Evolutionary conservation across 768 basidiomycete genomes (phyloP), one percentile per base, ranked within the genome.

Genomic region (Lentinula boryana): DNA sequence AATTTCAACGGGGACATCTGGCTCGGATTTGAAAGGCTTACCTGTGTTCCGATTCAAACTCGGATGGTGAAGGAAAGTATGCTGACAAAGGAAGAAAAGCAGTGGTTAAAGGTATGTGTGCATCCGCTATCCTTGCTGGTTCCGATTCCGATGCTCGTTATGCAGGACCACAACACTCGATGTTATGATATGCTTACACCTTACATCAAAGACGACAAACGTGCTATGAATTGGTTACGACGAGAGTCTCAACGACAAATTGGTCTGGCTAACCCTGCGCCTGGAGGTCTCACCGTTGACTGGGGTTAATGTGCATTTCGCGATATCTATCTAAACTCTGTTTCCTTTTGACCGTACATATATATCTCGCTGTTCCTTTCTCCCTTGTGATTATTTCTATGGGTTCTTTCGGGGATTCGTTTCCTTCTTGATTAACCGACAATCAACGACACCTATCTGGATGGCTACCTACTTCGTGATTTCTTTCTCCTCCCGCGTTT

Each of bases 21-120:
- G 93, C 82, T 93, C 38, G 90, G 88, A 7, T 98, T 96, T 71
- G 92, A 95, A 72, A 87, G 95, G 4, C 77, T 98, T 66, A 96
- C 95, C 2, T 88, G 91, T 75, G 95, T 98, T 9, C 96, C 96
- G 3, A 97, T 98, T 67, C 90, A 95, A 72, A 90, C 91, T 1
- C 80, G 84, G 65, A 89, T 98, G 85, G 87, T 98, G 56, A 89
- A 93, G 69, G 89, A 86, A 51, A 78, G 71, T 55, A 85, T 97
- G 83, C 82, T 98, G 60, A 85, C 88, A 16, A 91, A 88, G 69
- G 88, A 90, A 62, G 94, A 98, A 76, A 88, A 84, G 63, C 74
- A 81, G 58, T 98, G 96, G 96, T 68, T 98, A 53, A 89, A 88
- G 78, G 86, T 85, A 62, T 54, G 78, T 71, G 38, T 40, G 10